A percentile compares a stretch with the other conserved stretches of the same genome.
These are phyloP conservation scores for Lactarius pseudohatsudake DNA, from an alignment of 768 basidiomycete species.

Conservation along the genomic window DNA sequence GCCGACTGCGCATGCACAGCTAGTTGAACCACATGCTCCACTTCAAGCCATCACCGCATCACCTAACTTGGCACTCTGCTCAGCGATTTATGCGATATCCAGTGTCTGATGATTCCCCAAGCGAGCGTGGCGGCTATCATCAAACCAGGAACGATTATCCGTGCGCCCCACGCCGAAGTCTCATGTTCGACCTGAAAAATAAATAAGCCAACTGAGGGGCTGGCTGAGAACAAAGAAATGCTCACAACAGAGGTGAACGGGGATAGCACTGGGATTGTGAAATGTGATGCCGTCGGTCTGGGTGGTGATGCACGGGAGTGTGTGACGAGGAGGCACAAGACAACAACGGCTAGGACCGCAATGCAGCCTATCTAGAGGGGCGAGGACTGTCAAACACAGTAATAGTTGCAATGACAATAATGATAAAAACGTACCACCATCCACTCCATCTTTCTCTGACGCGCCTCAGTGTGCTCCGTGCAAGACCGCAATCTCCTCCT, in stretches of 20 bases:
- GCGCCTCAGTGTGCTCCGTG: conserved; percentile 8
- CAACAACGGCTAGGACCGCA: conserved; percentile 20
- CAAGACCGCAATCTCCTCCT: conserved; percentile 13
- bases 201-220: not conserved
- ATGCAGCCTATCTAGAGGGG: conserved; percentile 13
- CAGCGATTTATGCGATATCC: conserved; percentile 29
- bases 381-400: not conserved
- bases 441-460: conserved; percentile 15
- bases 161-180: conserved; percentile 58
- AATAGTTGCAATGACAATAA: conserved; percentile 16
- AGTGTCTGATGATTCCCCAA: conserved; percentile 47
- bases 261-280: conserved; percentile 76
- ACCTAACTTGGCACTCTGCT: not conserved
- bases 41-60: not conserved
- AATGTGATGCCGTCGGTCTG: conserved; percentile 47
- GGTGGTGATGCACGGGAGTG: conserved; percentile 12
- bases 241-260: conserved; percentile 77
- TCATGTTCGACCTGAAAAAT: conserved; percentile 67
- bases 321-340: conserved; percentile 9
- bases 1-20: not conserved
- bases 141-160: conserved; percentile 42
- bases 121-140: conserved; percentile 42
- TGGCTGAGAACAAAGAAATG: conserved; percentile 16
- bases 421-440: conserved; percentile 18
- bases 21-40: not conserved